Base-by-base conservation (phyloP, 768 basidiomycete genomes). In the Amanita thiersii region DNA sequence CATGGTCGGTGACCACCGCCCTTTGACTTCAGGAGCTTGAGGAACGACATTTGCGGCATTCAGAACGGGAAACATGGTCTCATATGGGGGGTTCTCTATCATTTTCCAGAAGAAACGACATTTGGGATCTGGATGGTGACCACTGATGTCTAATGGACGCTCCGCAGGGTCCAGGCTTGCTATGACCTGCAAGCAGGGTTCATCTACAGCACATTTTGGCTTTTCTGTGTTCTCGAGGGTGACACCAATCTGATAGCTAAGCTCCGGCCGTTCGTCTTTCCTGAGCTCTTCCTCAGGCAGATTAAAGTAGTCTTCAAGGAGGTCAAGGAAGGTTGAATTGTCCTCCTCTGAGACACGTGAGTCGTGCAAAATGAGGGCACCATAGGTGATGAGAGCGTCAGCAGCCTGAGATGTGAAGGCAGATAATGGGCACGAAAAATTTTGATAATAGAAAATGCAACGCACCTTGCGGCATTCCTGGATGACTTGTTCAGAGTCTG, bases 191-290 rank as follows among this genome's bases (percentile, higher is more conserved):
- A 88, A 70, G 56, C 93, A 98, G 8, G 86, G 79, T 36, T 86
- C 81, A 54, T 91, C 75, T 7, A 77, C 80, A 3, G 87, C 85
- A 57, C 87, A 90, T 57, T 79, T 86, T 26, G 85, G 84, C 53
- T 88, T 90, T 64, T 96, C 93, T 2, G 91, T 97, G 59, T 93
- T 91, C 63, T 93, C 90, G n/a, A 94, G 77, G 3, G 92, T 96
- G 3, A 91, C 90, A 2, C 93, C 92, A 30, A 90, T 81, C 62
- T 97, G 93, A 60, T 90, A 97, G 42, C 85, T 79, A 8, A 88
- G 65, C 50, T 96, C 88, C 0, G 89, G 88, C 12, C 80, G 76
- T 56, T 88, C 81, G 48, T 97, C 93, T 49, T 75, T 68, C 65
- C 72, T 68, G 43, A 97, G 65, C 1, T 66, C 68, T 2, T 63